Percentiles rank a stretch among this genome's conserved stretches.
Conservation (phyloP, 768 basidiomycete genomes). For the Amanita jacksonii region DNA sequence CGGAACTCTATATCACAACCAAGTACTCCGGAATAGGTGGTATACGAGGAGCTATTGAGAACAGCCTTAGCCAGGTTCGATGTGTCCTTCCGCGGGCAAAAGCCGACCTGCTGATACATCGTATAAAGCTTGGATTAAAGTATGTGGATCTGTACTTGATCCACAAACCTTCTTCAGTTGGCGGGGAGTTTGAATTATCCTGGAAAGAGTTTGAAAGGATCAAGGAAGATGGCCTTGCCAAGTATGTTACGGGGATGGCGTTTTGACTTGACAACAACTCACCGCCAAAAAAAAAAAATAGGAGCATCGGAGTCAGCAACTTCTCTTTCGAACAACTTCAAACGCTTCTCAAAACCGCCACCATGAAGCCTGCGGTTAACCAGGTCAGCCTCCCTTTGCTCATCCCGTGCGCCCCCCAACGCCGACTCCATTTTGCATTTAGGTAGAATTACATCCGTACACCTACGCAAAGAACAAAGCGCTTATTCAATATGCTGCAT, state of each 20-base stretch:
- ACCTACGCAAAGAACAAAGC: slow-evolving; percentile 44
- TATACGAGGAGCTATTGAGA: slow-evolving; percentile 30
- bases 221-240: slow-evolving; percentile 33
- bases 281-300: slow-evolving; percentile 15
- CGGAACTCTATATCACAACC: slow-evolving; percentile 42
- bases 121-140: slow-evolving; percentile 44
- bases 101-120: not conserved
- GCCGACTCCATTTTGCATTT: not conserved
- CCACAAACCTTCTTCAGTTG: slow-evolving; percentile 33
- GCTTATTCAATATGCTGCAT: slow-evolving; percentile 45
- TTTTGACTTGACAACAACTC: slow-evolving; percentile 3
- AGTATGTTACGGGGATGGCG: too few species aligned
- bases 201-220: slow-evolving; percentile 55
- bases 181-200: slow-evolving; percentile 21
- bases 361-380: slow-evolving; percentile 57
- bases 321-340: slow-evolving; percentile 45
- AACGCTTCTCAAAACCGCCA: slow-evolving; percentile 37
- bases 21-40: slow-evolving; percentile 36
- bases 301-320: slow-evolving; percentile 71
- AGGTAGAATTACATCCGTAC: slow-evolving; percentile 53
- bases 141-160: slow-evolving; percentile 67
- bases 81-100: not conserved
- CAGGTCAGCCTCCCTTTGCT: slow-evolving; percentile 33
- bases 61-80: slow-evolving; percentile 44
- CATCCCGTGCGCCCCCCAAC: too few species aligned